Percentiles rank a stretch among this genome's conserved stretches.
Conservation (phyloP, 148 eudicot genomes). For the Diospyros lotus region DNA sequence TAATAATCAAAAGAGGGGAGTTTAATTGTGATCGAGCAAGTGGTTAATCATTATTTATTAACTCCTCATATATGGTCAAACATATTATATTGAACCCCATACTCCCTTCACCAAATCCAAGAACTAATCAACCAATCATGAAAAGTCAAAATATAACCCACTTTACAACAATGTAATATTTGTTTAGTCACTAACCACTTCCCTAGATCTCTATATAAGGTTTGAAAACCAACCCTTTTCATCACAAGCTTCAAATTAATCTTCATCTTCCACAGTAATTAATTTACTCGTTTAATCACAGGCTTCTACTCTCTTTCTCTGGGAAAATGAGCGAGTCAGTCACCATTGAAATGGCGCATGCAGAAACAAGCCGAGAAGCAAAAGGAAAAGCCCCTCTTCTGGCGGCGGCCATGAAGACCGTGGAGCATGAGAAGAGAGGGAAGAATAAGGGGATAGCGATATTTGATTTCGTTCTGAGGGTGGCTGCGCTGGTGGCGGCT, state of each 20-base stretch:
- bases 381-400: slow-evolving; percentile 43
- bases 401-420: slow-evolving; percentile 16
- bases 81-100: too few species aligned
- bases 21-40: neutral
- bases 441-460: slow-evolving; percentile 31
- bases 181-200: too few species aligned
- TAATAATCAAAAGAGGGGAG: slow-evolving; percentile 12
- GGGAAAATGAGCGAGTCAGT: slow-evolving; percentile 23
- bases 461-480: slow-evolving; percentile 38
- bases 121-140: too few species aligned
- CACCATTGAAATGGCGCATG: neutral
- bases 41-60: too few species aligned
- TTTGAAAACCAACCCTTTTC: neutral
- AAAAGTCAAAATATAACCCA: too few species aligned
- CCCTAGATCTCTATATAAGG: neutral
- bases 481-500: slow-evolving; percentile 17
- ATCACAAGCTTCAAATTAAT: neutral
- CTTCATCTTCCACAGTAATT: neutral
- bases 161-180: too few species aligned
- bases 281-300: neutral
- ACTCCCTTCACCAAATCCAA: too few species aligned
- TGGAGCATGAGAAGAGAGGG: neutral
- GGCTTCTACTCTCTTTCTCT: neutral
- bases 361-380: slow-evolving; percentile 13
- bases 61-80: too few species aligned